These are phyloP conservation scores for Talaromyces amestolkiae DNA, from an alignment of 2,329 filamentous ascomycete genomes.

Conservation along the genomic window DNA sequence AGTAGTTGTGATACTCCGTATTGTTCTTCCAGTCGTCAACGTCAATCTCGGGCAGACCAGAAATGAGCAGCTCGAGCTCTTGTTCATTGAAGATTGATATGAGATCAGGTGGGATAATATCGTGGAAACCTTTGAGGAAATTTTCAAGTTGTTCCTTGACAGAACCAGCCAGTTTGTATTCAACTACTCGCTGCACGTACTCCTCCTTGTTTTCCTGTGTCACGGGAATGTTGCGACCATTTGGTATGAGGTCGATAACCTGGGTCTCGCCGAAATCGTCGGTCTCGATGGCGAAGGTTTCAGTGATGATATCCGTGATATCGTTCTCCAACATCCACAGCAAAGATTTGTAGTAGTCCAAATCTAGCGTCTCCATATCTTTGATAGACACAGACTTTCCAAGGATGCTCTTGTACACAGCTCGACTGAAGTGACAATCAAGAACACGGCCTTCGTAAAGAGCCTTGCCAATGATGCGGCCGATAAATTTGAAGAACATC, in stretches of 20 bases:
- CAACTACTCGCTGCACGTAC: conserved; percentile 89
- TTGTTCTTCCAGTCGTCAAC: conserved; percentile 99
- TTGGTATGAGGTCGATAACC: conserved; percentile 79
- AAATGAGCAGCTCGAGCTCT: conserved; percentile 93
- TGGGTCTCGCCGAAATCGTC: conserved; percentile 90
- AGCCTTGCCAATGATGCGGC: conserved; percentile 95
- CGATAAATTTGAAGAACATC: conserved; percentile 99
- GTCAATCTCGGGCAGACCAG: conserved; percentile 93
- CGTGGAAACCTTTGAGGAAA: conserved; percentile 94
- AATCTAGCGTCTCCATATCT: conserved; percentile 98
- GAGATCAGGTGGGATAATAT: conserved; percentile 91
- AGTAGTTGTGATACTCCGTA: conserved; percentile 98
- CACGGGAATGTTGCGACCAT: conserved; percentile 87
- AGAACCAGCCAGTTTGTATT: conserved; percentile 86
- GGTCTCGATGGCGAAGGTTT: conserved; percentile 91
- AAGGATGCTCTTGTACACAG: conserved; percentile 96
- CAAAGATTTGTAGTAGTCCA: conserved; percentile 98
- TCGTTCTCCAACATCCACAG: conserved; percentile 99
- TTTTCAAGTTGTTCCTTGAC: conserved; percentile 92
- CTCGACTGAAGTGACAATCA: conserved; percentile 97
- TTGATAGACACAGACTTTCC: conserved; percentile 95
- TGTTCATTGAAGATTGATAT: conserved; percentile 99
- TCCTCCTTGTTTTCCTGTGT: conserved; percentile 99
- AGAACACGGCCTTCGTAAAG: conserved; percentile 93
- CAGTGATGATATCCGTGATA: conserved; percentile 94